phyloP scores from a whole-genome alignment of 345 rosid genomes.

The Heritiera littoralis region DNA sequence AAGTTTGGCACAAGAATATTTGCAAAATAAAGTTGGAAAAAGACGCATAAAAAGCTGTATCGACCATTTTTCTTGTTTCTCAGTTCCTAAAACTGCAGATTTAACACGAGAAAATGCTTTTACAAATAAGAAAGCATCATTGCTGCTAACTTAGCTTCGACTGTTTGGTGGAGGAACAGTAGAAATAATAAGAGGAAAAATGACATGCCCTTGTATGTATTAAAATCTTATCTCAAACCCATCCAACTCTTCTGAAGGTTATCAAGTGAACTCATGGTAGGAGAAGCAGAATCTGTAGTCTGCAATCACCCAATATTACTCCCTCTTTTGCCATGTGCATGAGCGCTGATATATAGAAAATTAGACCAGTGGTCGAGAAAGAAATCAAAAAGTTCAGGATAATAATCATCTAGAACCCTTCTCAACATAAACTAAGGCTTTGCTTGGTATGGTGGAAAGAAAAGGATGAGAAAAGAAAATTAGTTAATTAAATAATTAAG shows the following conservation, averaged over 20 bases:
- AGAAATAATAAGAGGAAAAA: not conserved
- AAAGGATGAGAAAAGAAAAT: too few relatives aligned
- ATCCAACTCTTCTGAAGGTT: conserved; percentile 10
- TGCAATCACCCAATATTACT: not conserved
- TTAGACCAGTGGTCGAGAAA: not conserved
- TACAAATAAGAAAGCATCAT: not conserved
- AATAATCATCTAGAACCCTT: not conserved
- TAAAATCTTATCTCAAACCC: not conserved
- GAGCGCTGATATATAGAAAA: not conserved
- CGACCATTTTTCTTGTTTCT: not conserved
- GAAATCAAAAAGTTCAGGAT: not conserved
- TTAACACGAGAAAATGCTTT: not conserved
- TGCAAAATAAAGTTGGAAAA: not conserved
- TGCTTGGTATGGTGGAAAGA: too few relatives aligned
- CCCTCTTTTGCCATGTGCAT: not conserved
- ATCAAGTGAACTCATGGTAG: not conserved
- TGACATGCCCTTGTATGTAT: not conserved
- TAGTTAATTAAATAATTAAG: too few relatives aligned
- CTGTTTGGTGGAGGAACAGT: not conserved
- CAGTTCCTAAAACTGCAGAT: not conserved
- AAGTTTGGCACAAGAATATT: too few relatives aligned
- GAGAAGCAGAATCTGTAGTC: not conserved
- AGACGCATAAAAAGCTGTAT: not conserved
- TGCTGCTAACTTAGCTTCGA: not conserved
- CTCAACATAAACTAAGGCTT: too few relatives aligned